These are phyloP conservation scores for Claviceps fusiformis DNA, from an alignment of 2,329 filamentous ascomycete genomes.

Conservation along the genomic window DNA sequence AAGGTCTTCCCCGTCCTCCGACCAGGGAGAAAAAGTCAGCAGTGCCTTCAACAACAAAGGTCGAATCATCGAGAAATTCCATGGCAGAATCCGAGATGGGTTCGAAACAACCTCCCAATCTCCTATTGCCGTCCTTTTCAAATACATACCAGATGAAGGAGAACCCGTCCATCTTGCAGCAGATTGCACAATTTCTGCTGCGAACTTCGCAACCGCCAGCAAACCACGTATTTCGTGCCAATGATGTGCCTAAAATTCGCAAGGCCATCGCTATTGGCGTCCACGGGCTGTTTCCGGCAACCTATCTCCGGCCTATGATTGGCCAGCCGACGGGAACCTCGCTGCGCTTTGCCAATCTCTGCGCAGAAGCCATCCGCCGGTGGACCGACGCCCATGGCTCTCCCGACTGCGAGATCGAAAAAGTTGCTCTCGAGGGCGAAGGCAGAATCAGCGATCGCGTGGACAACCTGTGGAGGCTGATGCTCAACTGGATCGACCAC, in stretches of 20 bases:
- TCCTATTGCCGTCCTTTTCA: conserved; percentile 56
- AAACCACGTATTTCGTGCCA: conserved; percentile 59
- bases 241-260: conserved; percentile 57
- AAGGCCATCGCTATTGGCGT: conserved; percentile 88
- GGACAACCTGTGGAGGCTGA: conserved; percentile 82
- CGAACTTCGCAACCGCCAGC: conserved; percentile 41
- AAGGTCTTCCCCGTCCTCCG: conserved; percentile 2
- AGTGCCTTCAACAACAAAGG: conserved; percentile 7
- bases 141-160: conserved; percentile 55
- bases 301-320: conserved; percentile 75
- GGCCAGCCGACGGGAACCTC: conserved; percentile 94
- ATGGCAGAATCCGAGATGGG: conserved; percentile 29
- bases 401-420: conserved; percentile 70
- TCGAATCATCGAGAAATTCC: conserved; percentile 14
- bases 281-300: conserved; percentile 84
- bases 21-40: conserved; percentile 1
- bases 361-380: conserved; percentile 66
- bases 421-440: conserved; percentile 87
- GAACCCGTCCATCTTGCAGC: conserved; percentile 56
- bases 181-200: conserved; percentile 46
- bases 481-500: conserved; percentile 89
- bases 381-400: conserved; percentile 69
- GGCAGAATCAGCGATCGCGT: conserved; percentile 83
- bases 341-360: conserved; percentile 79
- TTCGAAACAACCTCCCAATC: conserved; percentile 38